Evolutionary conservation across 352 stramenopile genomes (phyloP).

Genomic region (Globisporangium carolinianum): DNA sequence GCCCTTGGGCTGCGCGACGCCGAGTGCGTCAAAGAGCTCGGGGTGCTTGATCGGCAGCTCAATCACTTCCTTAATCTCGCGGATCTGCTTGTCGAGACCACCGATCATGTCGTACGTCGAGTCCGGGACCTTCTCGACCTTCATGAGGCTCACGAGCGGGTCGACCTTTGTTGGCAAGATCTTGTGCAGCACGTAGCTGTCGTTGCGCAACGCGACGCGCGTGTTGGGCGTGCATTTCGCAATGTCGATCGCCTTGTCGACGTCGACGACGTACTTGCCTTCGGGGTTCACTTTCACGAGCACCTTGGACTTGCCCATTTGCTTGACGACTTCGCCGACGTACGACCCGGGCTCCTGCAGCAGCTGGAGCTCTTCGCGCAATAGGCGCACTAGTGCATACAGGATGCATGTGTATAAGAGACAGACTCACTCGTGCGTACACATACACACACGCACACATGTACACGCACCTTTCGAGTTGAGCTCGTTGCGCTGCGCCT

Average conservation of each 20-base stretch:
- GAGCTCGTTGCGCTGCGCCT: conserved; percentile 99
- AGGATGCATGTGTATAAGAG: not conserved
- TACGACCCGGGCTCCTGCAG: conserved; percentile 98
- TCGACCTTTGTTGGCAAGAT: conserved; percentile 99
- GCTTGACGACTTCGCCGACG: conserved; percentile 99
- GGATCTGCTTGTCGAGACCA: conserved; percentile 98
- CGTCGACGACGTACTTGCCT: conserved; percentile 99
- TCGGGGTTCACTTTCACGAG: conserved; percentile 99
- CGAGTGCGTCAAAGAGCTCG: conserved; percentile 98
- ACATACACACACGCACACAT: conserved; percentile 2
- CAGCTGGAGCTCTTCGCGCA: conserved; percentile 98
- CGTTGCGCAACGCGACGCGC: conserved; percentile 97
- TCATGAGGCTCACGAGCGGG: conserved; percentile 91
- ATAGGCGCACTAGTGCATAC: conserved; percentile 84
- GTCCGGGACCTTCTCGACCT: conserved; percentile 99
- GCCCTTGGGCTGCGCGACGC: conserved; percentile 97
- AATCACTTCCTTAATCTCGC: conserved; percentile 99
- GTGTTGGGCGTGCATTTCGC: conserved; percentile 98
- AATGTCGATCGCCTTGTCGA: conserved; percentile 97
- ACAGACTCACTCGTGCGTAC: not conserved
- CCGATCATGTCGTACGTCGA: conserved; percentile 99
- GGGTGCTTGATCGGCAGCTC: conserved; percentile 99
- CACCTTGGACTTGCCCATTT: conserved; percentile 99
- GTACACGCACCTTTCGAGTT: conserved; percentile 92
- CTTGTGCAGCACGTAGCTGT: conserved; percentile 99